A percentile compares a stretch with the other conserved stretches of the same genome.
Conservation (phyloP, 2,329 filamentous ascomycete species). For the Clonostachys solani region DNA sequence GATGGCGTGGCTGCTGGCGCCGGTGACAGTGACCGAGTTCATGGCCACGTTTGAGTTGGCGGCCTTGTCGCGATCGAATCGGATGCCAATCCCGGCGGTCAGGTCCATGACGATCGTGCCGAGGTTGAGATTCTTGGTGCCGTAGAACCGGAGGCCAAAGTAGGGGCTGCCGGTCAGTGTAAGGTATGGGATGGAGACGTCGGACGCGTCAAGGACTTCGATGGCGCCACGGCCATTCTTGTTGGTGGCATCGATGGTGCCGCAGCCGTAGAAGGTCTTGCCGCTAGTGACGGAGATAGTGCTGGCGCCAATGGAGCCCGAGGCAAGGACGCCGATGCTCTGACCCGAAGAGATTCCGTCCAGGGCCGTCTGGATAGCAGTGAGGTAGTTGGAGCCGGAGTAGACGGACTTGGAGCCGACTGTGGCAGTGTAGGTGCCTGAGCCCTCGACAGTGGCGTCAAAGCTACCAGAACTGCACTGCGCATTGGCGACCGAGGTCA, state of each 20-base stretch:
- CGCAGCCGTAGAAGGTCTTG: slow-evolving; percentile 55
- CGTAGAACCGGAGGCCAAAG: slow-evolving; percentile 52
- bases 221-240: slow-evolving; percentile 45
- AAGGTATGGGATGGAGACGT: slow-evolving; percentile 50
- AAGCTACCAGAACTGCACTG: slow-evolving; percentile 41
- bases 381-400: slow-evolving; percentile 46
- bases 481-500: slow-evolving; percentile 26
- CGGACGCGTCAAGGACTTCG: slow-evolving; percentile 40
- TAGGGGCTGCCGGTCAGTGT: slow-evolving; percentile 54
- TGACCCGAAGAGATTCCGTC: slow-evolving; percentile 46
- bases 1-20: slow-evolving; percentile 50
- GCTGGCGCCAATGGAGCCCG: slow-evolving; percentile 48
- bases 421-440: slow-evolving; percentile 32
- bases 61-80: slow-evolving; percentile 50
- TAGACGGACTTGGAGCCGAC: slow-evolving; percentile 41
- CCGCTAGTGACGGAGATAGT: slow-evolving; percentile 46
- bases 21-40: slow-evolving; percentile 44
- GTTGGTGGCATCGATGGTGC: slow-evolving; percentile 43
- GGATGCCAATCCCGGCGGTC: slow-evolving; percentile 48
- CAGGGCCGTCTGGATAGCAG: slow-evolving; percentile 49
- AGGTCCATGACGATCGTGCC: slow-evolving; percentile 52
- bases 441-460: slow-evolving; percentile 37
- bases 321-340: slow-evolving; percentile 48
- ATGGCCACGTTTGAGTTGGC: slow-evolving; percentile 50
- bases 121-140: slow-evolving; percentile 39